Evolutionary conservation across 768 basidiomycete species (phyloP), one percentile per base, ranked within the genome.

Genomic region (Termitomyces sp.): DNA sequence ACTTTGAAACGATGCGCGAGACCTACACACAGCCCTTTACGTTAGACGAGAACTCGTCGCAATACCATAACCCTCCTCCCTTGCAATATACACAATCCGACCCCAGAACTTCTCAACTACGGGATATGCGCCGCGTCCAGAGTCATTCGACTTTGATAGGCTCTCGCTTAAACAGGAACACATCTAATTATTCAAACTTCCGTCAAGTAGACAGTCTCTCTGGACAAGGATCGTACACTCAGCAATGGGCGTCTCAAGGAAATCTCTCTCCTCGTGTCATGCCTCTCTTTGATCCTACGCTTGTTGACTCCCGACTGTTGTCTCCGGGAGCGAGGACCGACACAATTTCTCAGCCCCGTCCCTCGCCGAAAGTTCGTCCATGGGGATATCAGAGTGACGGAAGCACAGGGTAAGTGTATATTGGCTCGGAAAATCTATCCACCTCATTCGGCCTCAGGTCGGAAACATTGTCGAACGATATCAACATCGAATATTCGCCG

Each of bases 131-230:
- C 24, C 63, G 68, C 22, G 64, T 67, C 18, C 68, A 69, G 47
- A 70, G 69, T 46, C 65, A 68, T 40, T 67, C 68, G 30, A 58
- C 63, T 13, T 47, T 68, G 46, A 54, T 62, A 47, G 54, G 62
- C 53, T 55, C 60, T 33, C 52, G 60, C 22, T 32, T 63, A 4
- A 47, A 45, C 22, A 45, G 53, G 46, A 51, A 35, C 22, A 50
- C 54, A 7, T 56, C 52, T 24, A 44, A 53, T 28, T 58, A 60
- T 61, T 10, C 45, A 14, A 35, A 33, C 26, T 53, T 58, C 54
- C 57, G 40, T 28, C 20, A 58, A 45, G 42, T 26, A 35, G 54
- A 47, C 13, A 44, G 62, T 44, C 26, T 60, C 26, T 36, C 38
- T 22, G 61, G 57, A 4, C 51, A 53, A 36, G 24, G 42, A 20